Conservation (phyloP, 495 filamentous ascomycete species). For the Penicillium crystallinum region DNA sequence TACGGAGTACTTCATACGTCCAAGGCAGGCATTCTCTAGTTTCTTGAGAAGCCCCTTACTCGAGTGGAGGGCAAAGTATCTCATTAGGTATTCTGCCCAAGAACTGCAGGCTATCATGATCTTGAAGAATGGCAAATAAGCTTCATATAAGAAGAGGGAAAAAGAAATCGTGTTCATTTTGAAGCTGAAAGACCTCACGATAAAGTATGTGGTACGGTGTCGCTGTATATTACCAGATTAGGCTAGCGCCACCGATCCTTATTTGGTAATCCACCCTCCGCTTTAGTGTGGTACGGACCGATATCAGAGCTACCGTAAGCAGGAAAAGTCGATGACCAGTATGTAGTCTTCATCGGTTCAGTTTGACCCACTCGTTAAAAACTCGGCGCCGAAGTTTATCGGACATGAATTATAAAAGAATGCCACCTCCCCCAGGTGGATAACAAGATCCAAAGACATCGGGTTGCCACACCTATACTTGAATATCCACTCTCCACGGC, state of each 20-base stretch:
- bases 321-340: not conserved
- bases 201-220: not conserved
- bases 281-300: conserved; percentile 7
- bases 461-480: not conserved
- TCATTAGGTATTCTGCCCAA: no score
- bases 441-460: not conserved
- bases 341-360: not conserved
- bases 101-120: no score
- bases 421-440: not conserved
- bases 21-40: not conserved
- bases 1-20: no score
- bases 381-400: not conserved
- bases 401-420: conserved; percentile 14
- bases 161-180: not conserved
- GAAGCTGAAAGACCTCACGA: not conserved
- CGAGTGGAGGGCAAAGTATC: no score
- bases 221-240: conserved; percentile 28
- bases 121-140: no score
- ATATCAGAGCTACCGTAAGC: not conserved
- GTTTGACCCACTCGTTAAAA: conserved; percentile 4
- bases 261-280: conserved; percentile 21
- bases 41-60: not conserved
- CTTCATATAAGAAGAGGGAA: not conserved
- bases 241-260: conserved; percentile 17
- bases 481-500: not conserved